phyloP scores from a whole-genome alignment of 768 basidiomycete genomes.

The Boletellus emodensis region DNA sequence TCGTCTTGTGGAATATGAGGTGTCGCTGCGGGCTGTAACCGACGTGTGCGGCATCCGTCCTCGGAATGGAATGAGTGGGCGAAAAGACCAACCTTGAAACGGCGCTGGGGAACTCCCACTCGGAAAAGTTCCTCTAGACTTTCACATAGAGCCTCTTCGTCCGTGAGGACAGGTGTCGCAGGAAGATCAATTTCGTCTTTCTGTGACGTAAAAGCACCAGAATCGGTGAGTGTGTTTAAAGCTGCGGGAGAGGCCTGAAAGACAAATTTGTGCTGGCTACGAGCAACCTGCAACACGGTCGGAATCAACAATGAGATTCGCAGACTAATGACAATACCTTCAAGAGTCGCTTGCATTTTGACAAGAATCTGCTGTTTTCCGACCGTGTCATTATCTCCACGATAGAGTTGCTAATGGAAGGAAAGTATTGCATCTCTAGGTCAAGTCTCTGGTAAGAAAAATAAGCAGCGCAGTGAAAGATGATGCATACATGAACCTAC shows the following conservation, averaged over 20 bases:
- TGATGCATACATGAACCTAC: constrained; percentile 34
- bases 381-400: constrained; percentile 52
- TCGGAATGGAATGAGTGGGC: not conserved
- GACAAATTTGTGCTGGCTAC: constrained; percentile 21
- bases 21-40: constrained; percentile 16
- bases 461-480: not conserved
- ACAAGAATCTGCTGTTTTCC: constrained; percentile 42
- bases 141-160: constrained; percentile 37
- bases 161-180: constrained; percentile 19
- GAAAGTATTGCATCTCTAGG: constrained; percentile 46
- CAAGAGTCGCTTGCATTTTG: constrained; percentile 40
- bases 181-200: constrained; percentile 13
- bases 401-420: constrained; percentile 48
- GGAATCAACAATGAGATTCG: constrained; percentile 7
- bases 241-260: constrained; percentile 28
- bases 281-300: constrained; percentile 20
- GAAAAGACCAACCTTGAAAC: constrained; percentile 43
- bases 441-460: constrained; percentile 50
- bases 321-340: constrained; percentile 43
- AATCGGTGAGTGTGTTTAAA: constrained; percentile 20
- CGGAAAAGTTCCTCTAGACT: constrained; percentile 45
- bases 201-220: constrained; percentile 1
- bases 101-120: constrained; percentile 36
- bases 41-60: constrained; percentile 1
- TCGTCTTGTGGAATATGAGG: constrained; percentile 18